These are phyloP conservation scores for Scolecobasidium constrictum DNA, from an alignment of 2,329 filamentous ascomycete species.

Conservation along the genomic window DNA sequence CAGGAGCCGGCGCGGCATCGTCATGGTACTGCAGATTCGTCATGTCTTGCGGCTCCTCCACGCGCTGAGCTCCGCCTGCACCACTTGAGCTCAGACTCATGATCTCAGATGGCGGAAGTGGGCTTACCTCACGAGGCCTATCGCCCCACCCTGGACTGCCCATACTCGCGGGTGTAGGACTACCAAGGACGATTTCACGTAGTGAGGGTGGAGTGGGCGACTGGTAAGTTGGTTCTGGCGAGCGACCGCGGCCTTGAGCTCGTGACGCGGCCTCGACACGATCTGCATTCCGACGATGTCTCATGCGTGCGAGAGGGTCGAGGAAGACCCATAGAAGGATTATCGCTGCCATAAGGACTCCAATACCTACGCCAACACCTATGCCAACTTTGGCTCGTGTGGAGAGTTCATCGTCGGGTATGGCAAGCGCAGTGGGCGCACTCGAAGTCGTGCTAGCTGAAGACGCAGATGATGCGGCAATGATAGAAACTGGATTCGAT, in stretches of 20 bases:
- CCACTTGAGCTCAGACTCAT: no score
- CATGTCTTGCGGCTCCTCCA: no score
- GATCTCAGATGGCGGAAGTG: no score
- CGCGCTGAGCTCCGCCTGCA: no score
- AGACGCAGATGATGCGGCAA: neutral
- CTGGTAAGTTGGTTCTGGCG: neutral
- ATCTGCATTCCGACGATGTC: neutral
- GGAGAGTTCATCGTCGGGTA: neutral
- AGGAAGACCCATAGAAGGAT: neutral
- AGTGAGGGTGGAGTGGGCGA: neutral
- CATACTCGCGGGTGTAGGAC: neutral
- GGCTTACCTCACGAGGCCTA: no score
- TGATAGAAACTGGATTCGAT: neutral
- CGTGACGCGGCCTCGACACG: neutral
- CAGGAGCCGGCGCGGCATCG: neutral
- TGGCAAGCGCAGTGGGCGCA: neutral
- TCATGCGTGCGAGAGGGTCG: neutral
- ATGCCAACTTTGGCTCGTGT: neutral
- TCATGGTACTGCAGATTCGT: no score
- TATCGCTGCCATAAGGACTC: neutral
- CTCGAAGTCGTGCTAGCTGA: neutral
- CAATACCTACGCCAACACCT: neutral
- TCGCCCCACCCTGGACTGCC: no score
- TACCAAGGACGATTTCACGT: neutral
- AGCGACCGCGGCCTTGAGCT: neutral